Evolutionary conservation across 1,284 basidiomycete species (phyloP).

Genomic region (Boletus smithii): DNA sequence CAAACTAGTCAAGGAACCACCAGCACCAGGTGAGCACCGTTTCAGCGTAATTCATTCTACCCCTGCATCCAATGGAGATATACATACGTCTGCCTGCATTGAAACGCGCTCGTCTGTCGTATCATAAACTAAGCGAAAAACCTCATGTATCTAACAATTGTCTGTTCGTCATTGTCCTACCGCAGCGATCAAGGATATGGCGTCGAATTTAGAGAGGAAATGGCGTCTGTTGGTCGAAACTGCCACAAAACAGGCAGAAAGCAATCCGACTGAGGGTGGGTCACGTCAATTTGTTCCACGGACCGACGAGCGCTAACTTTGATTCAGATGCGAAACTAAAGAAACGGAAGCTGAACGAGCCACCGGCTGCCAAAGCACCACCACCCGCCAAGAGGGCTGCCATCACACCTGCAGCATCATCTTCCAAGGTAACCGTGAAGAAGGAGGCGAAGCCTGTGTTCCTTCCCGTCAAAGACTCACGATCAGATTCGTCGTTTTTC

Average conservation of each 20-base stretch:
- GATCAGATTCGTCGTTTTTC: slow-evolving; percentile 81
- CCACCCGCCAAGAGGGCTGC: slow-evolving; percentile 66
- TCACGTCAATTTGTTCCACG: slow-evolving; percentile 49
- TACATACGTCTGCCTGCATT: slow-evolving; percentile 28
- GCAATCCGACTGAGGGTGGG: slow-evolving; percentile 62
- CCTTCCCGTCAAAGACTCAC: slow-evolving; percentile 63
- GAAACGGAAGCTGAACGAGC: slow-evolving; percentile 65
- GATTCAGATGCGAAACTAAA: slow-evolving; percentile 55
- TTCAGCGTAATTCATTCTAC: slow-evolving; percentile 19
- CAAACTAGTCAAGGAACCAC: slow-evolving; percentile 66
- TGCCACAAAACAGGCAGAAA: slow-evolving; percentile 44
- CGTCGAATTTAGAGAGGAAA: slow-evolving; percentile 75
- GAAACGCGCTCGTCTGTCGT: slow-evolving; percentile 32
- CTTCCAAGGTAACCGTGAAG: slow-evolving; percentile 37
- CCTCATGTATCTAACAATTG: slow-evolving; percentile 69
- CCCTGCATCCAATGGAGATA: slow-evolving; percentile 26
- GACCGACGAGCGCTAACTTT: slow-evolving; percentile 27
- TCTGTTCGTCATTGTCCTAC: slow-evolving; percentile 38
- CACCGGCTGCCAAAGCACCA: slow-evolving; percentile 43
- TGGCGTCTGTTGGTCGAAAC: slow-evolving; percentile 62
- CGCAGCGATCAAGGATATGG: slow-evolving; percentile 87
- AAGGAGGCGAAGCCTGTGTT: slow-evolving; percentile 43
- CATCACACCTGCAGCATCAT: slow-evolving; percentile 40
- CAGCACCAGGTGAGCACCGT: slow-evolving; percentile 60
- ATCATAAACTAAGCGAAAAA: slow-evolving; percentile 39